Evolutionary conservation across 2,329 filamentous ascomycete genomes (phyloP), one percentile per base, ranked within the genome.

Genomic region (Tolypocladium cylindrosporum): DNA sequence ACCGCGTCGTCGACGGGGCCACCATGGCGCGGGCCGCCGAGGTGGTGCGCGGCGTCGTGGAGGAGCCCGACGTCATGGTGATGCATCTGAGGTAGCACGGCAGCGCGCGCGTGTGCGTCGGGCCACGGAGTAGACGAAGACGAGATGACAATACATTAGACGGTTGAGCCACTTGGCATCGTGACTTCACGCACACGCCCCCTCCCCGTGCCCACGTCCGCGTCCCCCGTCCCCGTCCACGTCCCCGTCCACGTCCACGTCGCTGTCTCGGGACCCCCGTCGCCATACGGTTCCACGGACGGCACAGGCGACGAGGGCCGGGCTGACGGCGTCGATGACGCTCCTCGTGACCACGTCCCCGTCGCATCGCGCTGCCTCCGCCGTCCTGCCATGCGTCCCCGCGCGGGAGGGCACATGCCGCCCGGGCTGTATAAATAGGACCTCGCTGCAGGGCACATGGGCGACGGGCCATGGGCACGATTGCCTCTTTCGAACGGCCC

Each of bases 11-110:
- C 53, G 94, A 99, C 73, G 94, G 94, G 2, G 93, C 93, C 53
- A 96, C 92, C 60, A 91, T 96, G 83, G 94, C 94, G 24, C 82
- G 92, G 64, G 93, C 93, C 71, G 91, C 91, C 14, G 91, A 92
- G 66, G 81, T 88, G 61, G 89, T 97, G 27, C 85, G 86, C 65
- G 78, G 79, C 55, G 84, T 89, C 64, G 82, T 97, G 43, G 92
- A 97, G 75, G 85, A 90, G 67, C 90, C 93, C 5, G 91, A 92
- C 69, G 81, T 81, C 58, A 96, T 97, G 91, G 77, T 97, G 62
- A 81, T 96, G 71, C 87, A 89, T 70, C 74, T 97, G 70, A 80
- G 85, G 73, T 96, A 79, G 77, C 1, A 41, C 48, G 9, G 27
- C 48, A 31, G 19, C 34, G 2, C 6, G 34, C 43, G 27, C 14